These are phyloP conservation scores for Kodamaea lidongshanica DNA, from an alignment of 805 yeast genomes.

Conservation along the genomic window DNA sequence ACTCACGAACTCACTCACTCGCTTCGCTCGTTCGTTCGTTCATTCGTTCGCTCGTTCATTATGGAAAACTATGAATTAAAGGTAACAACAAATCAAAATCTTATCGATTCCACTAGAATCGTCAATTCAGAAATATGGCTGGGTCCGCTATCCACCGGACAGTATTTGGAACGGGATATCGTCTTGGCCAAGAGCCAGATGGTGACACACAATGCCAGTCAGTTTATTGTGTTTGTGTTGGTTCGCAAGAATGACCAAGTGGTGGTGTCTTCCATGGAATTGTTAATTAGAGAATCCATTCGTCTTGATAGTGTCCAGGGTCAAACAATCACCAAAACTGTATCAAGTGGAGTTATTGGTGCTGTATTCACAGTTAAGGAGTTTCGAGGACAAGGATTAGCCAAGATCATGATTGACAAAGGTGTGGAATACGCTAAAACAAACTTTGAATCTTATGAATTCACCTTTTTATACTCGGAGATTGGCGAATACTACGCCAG, in stretches of 20 bases:
- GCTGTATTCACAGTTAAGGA: slow-evolving; percentile 36
- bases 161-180: slow-evolving; percentile 31
- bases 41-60: too few relatives aligned
- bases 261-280: slow-evolving; percentile 30
- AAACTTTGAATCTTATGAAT: slow-evolving; percentile 22
- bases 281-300: slow-evolving; percentile 27
- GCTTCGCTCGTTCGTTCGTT: too few relatives aligned
- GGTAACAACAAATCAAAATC: slow-evolving; percentile 20
- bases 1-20: too few relatives aligned
- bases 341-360: slow-evolving; percentile 34
- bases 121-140: slow-evolving; percentile 34
- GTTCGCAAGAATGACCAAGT: slow-evolving; percentile 11
- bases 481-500: slow-evolving; percentile 38
- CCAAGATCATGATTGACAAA: slow-evolving; percentile 34
- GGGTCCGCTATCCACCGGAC: slow-evolving; percentile 26
- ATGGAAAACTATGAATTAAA: too few relatives aligned
- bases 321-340: slow-evolving; percentile 13
- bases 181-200: slow-evolving; percentile 22
- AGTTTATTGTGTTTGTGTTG: slow-evolving; percentile 23
- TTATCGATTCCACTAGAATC: slow-evolving; percentile 27
- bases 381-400: slow-evolving; percentile 33
- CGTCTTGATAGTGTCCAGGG: slow-evolving; percentile 15
- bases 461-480: slow-evolving; percentile 35
- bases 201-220: slow-evolving; percentile 12
- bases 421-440: slow-evolving; percentile 21